Evolutionary conservation across 768 basidiomycete genomes (phyloP).

Genomic region (Trametes sanguinea): DNA sequence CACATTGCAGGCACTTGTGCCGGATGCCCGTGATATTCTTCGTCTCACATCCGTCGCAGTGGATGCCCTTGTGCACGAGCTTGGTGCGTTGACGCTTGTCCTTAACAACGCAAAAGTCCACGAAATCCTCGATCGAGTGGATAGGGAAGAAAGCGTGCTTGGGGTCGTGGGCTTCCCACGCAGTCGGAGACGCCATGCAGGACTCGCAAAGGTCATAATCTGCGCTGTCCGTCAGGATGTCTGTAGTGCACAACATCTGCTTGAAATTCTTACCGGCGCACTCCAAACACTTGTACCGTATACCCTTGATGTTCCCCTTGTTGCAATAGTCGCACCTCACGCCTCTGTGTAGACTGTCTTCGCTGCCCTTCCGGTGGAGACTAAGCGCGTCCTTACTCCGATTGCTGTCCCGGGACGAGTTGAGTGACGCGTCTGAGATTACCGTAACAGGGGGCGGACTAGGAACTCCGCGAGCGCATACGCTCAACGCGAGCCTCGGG

Average conservation of each 20-base stretch:
- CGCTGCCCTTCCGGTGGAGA: background rate
- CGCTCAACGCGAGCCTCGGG: background rate
- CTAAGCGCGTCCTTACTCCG: background rate
- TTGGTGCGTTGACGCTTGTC: background rate
- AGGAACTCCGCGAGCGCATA: background rate
- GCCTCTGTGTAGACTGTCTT: conserved; percentile 8
- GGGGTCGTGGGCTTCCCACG: conserved; percentile 13
- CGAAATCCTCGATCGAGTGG: conserved; percentile 3
- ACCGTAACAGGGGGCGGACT: conserved; percentile 3
- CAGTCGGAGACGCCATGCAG: conserved; percentile 20
- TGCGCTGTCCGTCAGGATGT: background rate
- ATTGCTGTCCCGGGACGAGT: background rate
- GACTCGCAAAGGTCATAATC: conserved; percentile 26
- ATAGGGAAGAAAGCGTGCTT: conserved; percentile 26
- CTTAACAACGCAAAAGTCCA: conserved; percentile 12
- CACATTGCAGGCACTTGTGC: conserved; percentile 63
- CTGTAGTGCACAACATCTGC: background rate
- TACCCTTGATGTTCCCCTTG: conserved; percentile 21
- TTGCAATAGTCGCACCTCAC: conserved; percentile 26
- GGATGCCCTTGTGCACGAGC: conserved; percentile 48
- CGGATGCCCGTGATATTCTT: conserved; percentile 12
- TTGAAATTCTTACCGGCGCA: no score
- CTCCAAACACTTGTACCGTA: conserved; percentile 25
- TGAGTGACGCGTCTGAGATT: background rate
- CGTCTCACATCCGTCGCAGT: conserved; percentile 64